phyloP scores from a whole-genome alignment of 352 stramenopile species.

The Globisporangium sylvaticum region DNA sequence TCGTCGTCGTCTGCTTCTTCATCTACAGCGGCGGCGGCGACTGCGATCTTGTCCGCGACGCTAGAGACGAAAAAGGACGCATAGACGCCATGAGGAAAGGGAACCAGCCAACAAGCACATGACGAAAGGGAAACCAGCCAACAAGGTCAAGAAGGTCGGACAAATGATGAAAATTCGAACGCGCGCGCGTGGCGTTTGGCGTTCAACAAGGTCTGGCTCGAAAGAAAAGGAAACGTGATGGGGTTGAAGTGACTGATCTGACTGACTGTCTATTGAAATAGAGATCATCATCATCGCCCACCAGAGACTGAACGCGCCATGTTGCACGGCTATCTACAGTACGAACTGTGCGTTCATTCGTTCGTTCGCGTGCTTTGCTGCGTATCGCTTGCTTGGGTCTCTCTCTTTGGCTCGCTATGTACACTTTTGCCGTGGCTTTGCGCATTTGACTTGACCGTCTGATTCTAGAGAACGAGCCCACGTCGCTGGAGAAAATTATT shows the following conservation, averaged over 20 bases:
- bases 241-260: neutral
- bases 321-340: neutral
- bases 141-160: neutral
- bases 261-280: neutral
- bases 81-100: neutral
- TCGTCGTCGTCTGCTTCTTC: neutral
- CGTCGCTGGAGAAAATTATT: constrained; percentile 5
- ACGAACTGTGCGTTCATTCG: neutral
- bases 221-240: constrained; percentile 6
- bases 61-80: constrained; percentile 11
- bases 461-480: constrained; percentile 7
- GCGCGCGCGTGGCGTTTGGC: neutral
- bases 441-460: neutral
- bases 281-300: neutral
- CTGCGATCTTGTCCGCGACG: neutral
- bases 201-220: constrained; percentile 5
- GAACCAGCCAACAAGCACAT: too few relatives aligned
- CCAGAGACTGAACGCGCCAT: neutral
- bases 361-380: neutral
- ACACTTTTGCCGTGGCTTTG: neutral
- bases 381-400: neutral
- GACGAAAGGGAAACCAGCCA: too few relatives aligned
- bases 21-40: neutral
- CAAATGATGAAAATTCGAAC: neutral
- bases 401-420: neutral